Percentiles rank a stretch among this genome's conserved stretches.
These are phyloP conservation scores for Polysphondylium violaceum DNA, from an alignment of 78 protist species.

Conservation along the genomic window DNA sequence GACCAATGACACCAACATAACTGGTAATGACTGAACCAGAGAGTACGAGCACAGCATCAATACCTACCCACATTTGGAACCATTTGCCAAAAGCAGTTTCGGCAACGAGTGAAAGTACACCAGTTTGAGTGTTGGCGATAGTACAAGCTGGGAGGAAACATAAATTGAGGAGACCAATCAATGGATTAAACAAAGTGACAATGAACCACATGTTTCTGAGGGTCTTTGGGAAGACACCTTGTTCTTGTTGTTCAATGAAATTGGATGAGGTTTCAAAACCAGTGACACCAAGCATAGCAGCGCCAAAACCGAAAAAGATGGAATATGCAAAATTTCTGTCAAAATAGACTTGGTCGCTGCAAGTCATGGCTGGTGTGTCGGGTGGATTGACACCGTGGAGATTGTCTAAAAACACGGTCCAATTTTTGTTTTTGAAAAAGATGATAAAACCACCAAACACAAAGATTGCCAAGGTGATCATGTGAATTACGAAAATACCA, in stretches of 20 bases:
- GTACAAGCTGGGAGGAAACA: constrained; percentile 22
- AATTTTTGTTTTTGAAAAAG: neutral
- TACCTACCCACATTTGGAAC: constrained; percentile 75
- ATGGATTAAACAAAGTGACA: constrained; percentile 84
- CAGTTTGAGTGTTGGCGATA: constrained; percentile 27
- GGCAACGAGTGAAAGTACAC: constrained; percentile 49
- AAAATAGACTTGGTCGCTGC: neutral
- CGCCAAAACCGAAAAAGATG: constrained; percentile 90
- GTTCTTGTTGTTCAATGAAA: constrained; percentile 90
- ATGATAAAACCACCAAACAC: constrained; percentile 48
- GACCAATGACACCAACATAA: constrained; percentile 92
- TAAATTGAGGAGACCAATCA: constrained; percentile 68
- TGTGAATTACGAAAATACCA: constrained; percentile 83
- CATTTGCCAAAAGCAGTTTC: constrained; percentile 32
- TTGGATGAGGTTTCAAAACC: constrained; percentile 94
- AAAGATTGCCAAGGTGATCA: constrained; percentile 69
- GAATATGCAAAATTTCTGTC: constrained; percentile 50
- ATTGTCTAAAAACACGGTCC: neutral
- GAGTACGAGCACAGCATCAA: constrained; percentile 88
- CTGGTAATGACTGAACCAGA: constrained; percentile 87
- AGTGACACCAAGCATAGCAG: constrained; percentile 92
- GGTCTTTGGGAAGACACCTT: constrained; percentile 91
- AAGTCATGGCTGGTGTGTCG: neutral
- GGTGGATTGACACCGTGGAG: constrained; percentile 12
- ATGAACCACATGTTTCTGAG: constrained; percentile 90